Conservation (phyloP, 2,329 filamentous ascomycete species). For the Fusarium staphyleae region DNA sequence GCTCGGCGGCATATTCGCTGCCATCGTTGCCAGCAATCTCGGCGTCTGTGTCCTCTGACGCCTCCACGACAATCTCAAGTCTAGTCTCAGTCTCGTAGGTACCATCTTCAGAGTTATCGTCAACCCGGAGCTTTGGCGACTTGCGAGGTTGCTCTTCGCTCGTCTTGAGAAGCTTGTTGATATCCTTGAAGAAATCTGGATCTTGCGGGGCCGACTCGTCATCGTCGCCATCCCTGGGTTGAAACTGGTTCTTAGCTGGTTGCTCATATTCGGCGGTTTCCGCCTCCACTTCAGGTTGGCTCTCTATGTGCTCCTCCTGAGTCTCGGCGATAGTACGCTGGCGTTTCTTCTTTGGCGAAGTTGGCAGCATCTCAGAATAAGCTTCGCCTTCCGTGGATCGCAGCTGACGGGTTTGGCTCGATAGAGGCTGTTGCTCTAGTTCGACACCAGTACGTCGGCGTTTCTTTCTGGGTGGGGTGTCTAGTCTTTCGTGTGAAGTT, state of each 20-base stretch:
- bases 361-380: neutral
- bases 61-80: neutral
- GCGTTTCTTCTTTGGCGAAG: conserved; percentile 17
- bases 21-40: neutral
- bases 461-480: neutral
- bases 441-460: neutral
- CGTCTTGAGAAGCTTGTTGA: conserved; percentile 23
- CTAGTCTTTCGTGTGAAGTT: neutral
- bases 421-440: neutral
- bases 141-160: conserved; percentile 1
- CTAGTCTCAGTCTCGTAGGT: neutral
- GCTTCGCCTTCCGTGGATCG: conserved; percentile 15
- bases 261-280: neutral
- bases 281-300: conserved; percentile 4
- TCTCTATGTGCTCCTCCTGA: conserved; percentile 2
- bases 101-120: neutral
- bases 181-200: conserved; percentile 11
- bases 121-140: neutral
- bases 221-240: conserved; percentile 6
- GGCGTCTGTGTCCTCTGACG: neutral
- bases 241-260: neutral
- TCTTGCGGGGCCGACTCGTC: conserved; percentile 12
- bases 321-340: neutral
- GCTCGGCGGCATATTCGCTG: neutral
- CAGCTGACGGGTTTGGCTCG: conserved; percentile 11